These are phyloP conservation scores for Carex myosuroides DNA, from an alignment of 176 grass and related monocot genomes.

Conservation along the genomic window DNA sequence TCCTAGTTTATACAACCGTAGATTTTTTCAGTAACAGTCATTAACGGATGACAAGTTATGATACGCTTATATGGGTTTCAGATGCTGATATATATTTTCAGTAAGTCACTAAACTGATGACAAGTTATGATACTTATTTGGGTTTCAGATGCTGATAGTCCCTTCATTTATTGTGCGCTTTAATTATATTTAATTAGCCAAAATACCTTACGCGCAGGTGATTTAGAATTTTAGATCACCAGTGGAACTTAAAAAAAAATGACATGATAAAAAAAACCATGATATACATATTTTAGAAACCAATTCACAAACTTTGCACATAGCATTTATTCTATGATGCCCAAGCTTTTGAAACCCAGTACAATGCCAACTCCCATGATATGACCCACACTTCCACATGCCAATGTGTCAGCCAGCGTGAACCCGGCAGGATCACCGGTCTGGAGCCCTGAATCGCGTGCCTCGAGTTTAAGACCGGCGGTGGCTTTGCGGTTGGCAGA, in stretches of 20 bases:
- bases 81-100: too few relatives aligned
- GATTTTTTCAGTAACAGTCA: too few relatives aligned
- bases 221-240: not conserved
- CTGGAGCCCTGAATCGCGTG: constrained; percentile 83
- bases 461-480: constrained; percentile 82
- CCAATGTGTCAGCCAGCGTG: constrained; percentile 85
- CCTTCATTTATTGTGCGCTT: not conserved
- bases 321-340: constrained; percentile 50
- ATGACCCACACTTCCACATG: constrained; percentile 74
- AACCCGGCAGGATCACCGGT: constrained; percentile 89
- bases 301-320: not conserved
- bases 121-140: too few relatives aligned
- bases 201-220: not conserved
- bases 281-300: constrained; percentile 7
- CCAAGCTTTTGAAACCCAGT: constrained; percentile 82
- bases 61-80: too few relatives aligned
- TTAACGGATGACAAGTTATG: too few relatives aligned
- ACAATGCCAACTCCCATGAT: constrained; percentile 88
- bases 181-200: not conserved
- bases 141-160: too few relatives aligned
- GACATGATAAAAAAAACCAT: not conserved
- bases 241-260: not conserved
- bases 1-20: too few relatives aligned
- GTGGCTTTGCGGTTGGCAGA: constrained; percentile 91
- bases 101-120: too few relatives aligned